These are phyloP conservation scores for Mycena sp. DNA, from an alignment of 1,284 basidiomycete genomes.

Conservation along the genomic window DNA sequence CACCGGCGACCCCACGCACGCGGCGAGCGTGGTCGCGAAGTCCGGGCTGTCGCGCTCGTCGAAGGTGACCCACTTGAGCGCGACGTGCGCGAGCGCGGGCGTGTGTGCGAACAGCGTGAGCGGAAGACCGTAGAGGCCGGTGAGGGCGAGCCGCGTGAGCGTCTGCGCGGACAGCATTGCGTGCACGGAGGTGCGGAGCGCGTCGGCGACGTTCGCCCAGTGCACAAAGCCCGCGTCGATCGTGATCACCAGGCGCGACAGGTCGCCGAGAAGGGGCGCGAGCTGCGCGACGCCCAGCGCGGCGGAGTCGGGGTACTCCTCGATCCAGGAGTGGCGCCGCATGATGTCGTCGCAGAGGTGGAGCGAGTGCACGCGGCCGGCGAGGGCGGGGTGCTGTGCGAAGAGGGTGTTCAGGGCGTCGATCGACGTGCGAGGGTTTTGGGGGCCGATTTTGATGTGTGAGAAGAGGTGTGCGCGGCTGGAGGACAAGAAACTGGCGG, in stretches of 20 bases:
- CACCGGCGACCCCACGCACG: conserved; percentile 11
- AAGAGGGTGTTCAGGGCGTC: conserved; percentile 1
- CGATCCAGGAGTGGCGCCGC: conserved; percentile 18
- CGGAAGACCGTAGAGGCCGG: conserved; percentile 20
- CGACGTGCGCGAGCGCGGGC: neutral
- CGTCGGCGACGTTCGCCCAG: conserved; percentile 18
- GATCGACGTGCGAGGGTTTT: conserved; percentile 3
- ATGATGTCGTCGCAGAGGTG: conserved; percentile 20
- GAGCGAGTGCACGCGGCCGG: conserved; percentile 7
- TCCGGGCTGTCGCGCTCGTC: conserved; percentile 22
- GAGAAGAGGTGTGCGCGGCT: conserved; percentile 17
- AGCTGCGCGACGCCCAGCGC: neutral
- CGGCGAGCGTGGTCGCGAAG: conserved; percentile 14
- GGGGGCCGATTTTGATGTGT: conserved; percentile 9
- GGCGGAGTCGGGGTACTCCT: neutral
- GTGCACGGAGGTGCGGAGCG: conserved; percentile 1
- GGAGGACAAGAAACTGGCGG: conserved; percentile 5
- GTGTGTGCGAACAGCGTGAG: conserved; percentile 15
- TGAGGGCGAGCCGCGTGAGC: conserved; percentile 15
- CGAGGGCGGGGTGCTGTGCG: neutral
- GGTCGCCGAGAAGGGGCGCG: neutral
- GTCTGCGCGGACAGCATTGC: neutral
- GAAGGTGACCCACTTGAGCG: conserved; percentile 21
- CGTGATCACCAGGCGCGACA: conserved; percentile 8
- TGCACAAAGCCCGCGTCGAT: conserved; percentile 16